A percentile compares a stretch with the other conserved stretches of the same genome.
Evolutionary conservation across 768 basidiomycete species (phyloP).

Genomic region (Tricholoma flavovirens): DNA sequence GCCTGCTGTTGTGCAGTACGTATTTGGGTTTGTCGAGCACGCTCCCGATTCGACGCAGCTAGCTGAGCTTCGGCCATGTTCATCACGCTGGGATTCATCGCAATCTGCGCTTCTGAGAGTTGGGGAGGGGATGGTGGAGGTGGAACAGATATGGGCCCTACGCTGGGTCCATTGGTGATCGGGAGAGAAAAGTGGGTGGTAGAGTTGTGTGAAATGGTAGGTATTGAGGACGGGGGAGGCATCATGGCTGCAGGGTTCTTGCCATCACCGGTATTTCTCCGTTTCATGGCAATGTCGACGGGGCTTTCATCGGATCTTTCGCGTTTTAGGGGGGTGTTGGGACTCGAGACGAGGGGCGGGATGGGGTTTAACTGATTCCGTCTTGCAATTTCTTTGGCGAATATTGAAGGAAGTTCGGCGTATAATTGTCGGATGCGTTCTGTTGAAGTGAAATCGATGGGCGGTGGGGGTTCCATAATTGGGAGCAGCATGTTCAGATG

Average conservation of each 20-base stretch:
- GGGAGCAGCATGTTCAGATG: slow-evolving; percentile 40
- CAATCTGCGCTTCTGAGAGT: slow-evolving; percentile 12
- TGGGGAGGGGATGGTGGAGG: slow-evolving; percentile 19
- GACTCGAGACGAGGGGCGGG: slow-evolving; percentile 9
- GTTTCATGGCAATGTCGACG: slow-evolving; percentile 44
- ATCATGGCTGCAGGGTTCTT: slow-evolving; percentile 33
- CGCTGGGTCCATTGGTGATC: slow-evolving; percentile 7
- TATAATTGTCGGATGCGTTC: slow-evolving; percentile 67
- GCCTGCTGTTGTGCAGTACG: slow-evolving; percentile 26
- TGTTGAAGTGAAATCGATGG: slow-evolving; percentile 45
- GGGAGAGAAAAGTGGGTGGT: slow-evolving; percentile 8
- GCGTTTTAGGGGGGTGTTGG: slow-evolving; percentile 45
- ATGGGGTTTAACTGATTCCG: slow-evolving; percentile 29
- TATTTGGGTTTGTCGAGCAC: slow-evolving; percentile 31
- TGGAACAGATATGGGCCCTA: not conserved
- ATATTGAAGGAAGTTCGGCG: slow-evolving; percentile 50
- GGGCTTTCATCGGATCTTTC: slow-evolving; percentile 48
- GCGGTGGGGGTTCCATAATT: slow-evolving; percentile 47
- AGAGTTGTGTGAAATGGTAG: slow-evolving; percentile 7
- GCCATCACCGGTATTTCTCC: slow-evolving; percentile 64
- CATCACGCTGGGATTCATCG: slow-evolving; percentile 9
- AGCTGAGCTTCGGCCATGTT: slow-evolving; percentile 30
- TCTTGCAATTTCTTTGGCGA: slow-evolving; percentile 55
- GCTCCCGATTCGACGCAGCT: slow-evolving; percentile 28
- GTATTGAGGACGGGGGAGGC: slow-evolving; percentile 37